A percentile compares a stretch with the other conserved stretches of the same genome.
These are phyloP conservation scores for Komagataea norvegica DNA, from an alignment of 1,139 yeast genomes.

Conservation along the genomic window DNA sequence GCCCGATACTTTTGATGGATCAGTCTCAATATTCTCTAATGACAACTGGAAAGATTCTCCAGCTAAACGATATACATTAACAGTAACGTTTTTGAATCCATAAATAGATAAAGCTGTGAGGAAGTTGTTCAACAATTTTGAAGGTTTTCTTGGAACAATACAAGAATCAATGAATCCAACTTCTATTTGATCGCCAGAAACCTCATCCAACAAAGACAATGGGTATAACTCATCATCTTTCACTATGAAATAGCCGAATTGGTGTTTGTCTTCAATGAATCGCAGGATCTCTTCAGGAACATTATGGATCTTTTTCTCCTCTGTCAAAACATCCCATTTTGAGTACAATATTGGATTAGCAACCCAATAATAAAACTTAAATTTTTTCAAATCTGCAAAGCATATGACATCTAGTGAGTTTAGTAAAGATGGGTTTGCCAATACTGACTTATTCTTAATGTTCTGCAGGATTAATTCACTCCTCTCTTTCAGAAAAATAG, in stretches of 20 bases:
- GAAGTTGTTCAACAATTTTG: constrained; percentile 64
- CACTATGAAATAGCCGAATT: constrained; percentile 22
- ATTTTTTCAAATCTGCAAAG: constrained; percentile 85
- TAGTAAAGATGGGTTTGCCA: constrained; percentile 37
- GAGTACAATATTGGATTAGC: constrained; percentile 65
- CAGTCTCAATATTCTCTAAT: constrained; percentile 13
- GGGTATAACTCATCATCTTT: constrained; percentile 16
- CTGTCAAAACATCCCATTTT: constrained; percentile 34
- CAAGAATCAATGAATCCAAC: constrained; percentile 59
- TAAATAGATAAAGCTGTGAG: constrained; percentile 45
- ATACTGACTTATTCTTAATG: constrained; percentile 32
- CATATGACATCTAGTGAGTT: constrained; percentile 56
- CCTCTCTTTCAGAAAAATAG: constrained; percentile 45
- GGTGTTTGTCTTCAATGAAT: constrained; percentile 14
- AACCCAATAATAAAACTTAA: constrained; percentile 85
- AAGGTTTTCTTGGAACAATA: constrained; percentile 42
- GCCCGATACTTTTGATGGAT: constrained; percentile 49
- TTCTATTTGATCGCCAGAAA: constrained; percentile 15
- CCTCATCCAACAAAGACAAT: constrained; percentile 14
- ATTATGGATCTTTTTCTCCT: constrained; percentile 1
- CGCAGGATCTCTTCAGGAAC: constrained; percentile 15
- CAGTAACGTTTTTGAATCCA: constrained; percentile 36
- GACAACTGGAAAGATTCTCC: constrained; percentile 26
- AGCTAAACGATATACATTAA: constrained; percentile 36
- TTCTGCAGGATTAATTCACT: constrained; percentile 32